These are phyloP conservation scores for Beauveria sp. DNA, from an alignment of 2,329 filamentous ascomycete genomes.

Conservation along the genomic window DNA sequence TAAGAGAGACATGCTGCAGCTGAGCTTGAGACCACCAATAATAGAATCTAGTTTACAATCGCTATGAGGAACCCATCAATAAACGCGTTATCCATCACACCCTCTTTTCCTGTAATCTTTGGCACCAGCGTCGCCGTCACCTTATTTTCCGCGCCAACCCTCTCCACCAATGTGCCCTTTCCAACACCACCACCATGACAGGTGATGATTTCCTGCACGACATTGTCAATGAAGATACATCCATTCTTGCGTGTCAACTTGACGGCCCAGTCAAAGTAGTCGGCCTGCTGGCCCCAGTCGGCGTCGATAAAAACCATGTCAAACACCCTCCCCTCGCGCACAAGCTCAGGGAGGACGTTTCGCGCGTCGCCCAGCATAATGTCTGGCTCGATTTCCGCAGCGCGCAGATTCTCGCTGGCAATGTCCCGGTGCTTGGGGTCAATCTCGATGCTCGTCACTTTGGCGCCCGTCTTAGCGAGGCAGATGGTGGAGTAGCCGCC, in stretches of 20 bases:
- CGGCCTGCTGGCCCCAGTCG: conserved; percentile 40
- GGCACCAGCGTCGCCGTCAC: conserved; percentile 8
- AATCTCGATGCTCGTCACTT: conserved; percentile 45
- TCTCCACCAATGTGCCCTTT: conserved; percentile 12
- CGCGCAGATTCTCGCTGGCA: conserved; percentile 33
- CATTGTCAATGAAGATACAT: conserved; percentile 43
- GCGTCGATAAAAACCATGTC: conserved; percentile 48
- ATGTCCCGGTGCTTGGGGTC: conserved; percentile 37
- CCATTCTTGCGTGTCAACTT: conserved; percentile 32
- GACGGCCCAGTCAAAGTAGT: conserved; percentile 39
- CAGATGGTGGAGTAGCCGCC: conserved; percentile 49
- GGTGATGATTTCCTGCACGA: conserved; percentile 25
- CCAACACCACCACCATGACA: neutral
- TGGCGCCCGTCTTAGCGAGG: conserved; percentile 33
- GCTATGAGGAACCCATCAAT: conserved; percentile 2
- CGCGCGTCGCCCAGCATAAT: conserved; percentile 37
- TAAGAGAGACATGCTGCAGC: no score
- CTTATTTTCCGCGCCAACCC: conserved; percentile 12
- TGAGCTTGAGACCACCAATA: no score
- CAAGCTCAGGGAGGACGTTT: conserved; percentile 31
- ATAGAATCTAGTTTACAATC: neutral
- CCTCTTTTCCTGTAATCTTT: neutral
- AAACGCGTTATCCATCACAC: neutral
- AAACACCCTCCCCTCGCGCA: conserved; percentile 34
- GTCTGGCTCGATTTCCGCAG: conserved; percentile 34